Evolutionary conservation across 2,329 filamentous ascomycete species (phyloP).

Genomic region (Orbilia oligospora): DNA sequence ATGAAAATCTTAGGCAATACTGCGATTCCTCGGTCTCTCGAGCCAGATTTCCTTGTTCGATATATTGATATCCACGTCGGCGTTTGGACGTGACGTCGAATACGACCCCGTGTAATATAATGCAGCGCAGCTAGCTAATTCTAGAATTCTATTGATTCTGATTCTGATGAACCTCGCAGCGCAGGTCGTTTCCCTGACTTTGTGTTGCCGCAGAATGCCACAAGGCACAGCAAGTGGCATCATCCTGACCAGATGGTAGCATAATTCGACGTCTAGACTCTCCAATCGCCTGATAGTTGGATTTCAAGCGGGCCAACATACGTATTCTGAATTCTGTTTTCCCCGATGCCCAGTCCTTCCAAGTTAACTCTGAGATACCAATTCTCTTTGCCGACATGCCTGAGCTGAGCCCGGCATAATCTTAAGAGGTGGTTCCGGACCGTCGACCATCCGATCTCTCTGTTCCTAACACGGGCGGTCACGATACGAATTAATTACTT

Average conservation of each 20-base stretch:
- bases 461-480: conserved; percentile 10
- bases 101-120: background rate
- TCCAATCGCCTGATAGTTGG: conserved; percentile 2
- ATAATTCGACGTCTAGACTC: conserved; percentile 19
- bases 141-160: too few species aligned
- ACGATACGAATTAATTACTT: conserved; percentile 15
- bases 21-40: conserved; percentile 6
- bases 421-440: conserved; percentile 10
- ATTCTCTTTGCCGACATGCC: background rate
- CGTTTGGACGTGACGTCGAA: background rate
- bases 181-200: background rate
- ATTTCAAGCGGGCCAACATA: background rate
- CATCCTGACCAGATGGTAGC: conserved; percentile 24
- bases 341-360: background rate
- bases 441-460: conserved; percentile 23
- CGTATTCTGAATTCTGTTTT: background rate
- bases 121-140: too few species aligned
- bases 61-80: conserved; percentile 12
- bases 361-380: conserved; percentile 27
- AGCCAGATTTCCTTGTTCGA: background rate
- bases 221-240: conserved; percentile 24
- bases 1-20: background rate
- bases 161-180: too few species aligned
- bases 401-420: background rate
- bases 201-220: conserved; percentile 56